phyloP scores from a whole-genome alignment of 2,329 filamentous ascomycete genomes.

The Aspergillus carbonarius region DNA sequence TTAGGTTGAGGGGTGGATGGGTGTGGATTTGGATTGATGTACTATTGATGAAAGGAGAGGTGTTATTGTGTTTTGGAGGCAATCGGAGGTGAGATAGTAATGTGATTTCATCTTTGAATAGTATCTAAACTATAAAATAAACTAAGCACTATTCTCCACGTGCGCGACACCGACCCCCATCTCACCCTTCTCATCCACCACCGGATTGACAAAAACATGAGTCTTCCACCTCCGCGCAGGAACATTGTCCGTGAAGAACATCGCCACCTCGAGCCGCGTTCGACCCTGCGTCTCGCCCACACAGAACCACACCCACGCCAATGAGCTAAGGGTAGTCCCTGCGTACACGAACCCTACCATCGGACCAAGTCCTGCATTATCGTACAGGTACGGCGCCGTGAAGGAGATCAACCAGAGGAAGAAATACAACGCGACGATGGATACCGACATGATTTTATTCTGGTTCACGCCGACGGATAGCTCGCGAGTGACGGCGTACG shows the following conservation, averaged over 20 bases:
- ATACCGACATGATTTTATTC: slow-evolving; percentile 48
- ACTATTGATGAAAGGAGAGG: too few species aligned
- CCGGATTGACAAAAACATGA: slow-evolving; percentile 19
- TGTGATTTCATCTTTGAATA: too few species aligned
- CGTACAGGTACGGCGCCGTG: slow-evolving; percentile 38
- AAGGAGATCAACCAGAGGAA: slow-evolving; percentile 35
- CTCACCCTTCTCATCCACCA: slow-evolving; percentile 7
- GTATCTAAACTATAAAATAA: too few species aligned
- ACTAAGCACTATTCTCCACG: slow-evolving; percentile 7
- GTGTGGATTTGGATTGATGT: too few species aligned
- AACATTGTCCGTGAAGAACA: slow-evolving; percentile 41
- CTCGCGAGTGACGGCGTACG: slow-evolving; percentile 47
- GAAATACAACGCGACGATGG: slow-evolving; percentile 45
- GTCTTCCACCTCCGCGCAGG: slow-evolving; percentile 35
- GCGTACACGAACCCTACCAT: slow-evolving; percentile 38
- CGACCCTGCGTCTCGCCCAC: slow-evolving; percentile 43
- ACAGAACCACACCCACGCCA: slow-evolving; percentile 40
- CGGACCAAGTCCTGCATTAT: slow-evolving; percentile 31
- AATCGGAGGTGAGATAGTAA: too few species aligned
- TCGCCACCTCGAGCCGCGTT: slow-evolving; percentile 37
- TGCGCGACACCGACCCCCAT: slow-evolving; percentile 11
- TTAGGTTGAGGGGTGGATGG: too few species aligned
- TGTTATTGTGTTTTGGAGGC: too few species aligned
- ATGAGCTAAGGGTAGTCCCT: slow-evolving; percentile 26
- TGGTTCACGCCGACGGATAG: slow-evolving; percentile 51